These are phyloP conservation scores for Phytopythium sindhum DNA, from an alignment of 352 stramenopile genomes.

Conservation along the genomic window DNA sequence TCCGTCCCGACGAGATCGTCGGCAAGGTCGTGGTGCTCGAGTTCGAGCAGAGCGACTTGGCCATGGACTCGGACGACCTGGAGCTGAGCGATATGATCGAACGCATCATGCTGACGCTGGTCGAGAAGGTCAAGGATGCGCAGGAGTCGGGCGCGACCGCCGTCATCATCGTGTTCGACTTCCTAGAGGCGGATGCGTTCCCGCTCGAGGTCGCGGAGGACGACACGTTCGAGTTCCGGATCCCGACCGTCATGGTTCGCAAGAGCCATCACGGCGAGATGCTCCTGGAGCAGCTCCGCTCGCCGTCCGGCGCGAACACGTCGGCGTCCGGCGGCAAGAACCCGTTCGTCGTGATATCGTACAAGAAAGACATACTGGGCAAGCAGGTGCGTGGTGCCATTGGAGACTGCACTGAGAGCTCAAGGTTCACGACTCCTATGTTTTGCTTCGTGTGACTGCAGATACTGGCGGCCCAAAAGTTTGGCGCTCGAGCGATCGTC, in stretches of 20 bases:
- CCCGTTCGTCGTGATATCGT: conserved; percentile 44
- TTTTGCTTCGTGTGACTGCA: conserved; percentile 10
- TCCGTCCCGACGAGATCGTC: conserved; percentile 63
- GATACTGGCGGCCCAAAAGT: conserved; percentile 60
- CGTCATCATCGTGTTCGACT: conserved; percentile 65
- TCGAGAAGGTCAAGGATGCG: conserved; percentile 73
- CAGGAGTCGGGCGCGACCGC: conserved; percentile 51
- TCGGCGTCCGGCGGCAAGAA: conserved; percentile 17
- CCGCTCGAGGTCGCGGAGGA: conserved; percentile 47
- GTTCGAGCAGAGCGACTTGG: conserved; percentile 60
- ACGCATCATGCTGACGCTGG: conserved; percentile 60
- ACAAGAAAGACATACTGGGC: conserved; percentile 62
- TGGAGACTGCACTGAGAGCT: background rate
- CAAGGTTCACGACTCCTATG: background rate
- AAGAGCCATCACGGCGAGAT: conserved; percentile 49
- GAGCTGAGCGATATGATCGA: conserved; percentile 57
- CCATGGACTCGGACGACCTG: conserved; percentile 44
- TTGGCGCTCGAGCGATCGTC: conserved; percentile 62
- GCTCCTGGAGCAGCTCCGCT: conserved; percentile 45
- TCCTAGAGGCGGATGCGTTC: conserved; percentile 67
- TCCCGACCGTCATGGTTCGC: conserved; percentile 68
- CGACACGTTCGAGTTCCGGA: conserved; percentile 49
- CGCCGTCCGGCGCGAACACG: background rate
- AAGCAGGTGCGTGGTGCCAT: conserved; percentile 41
- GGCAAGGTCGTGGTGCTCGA: conserved; percentile 66